A percentile compares a stretch with the other conserved stretches of the same genome.
Evolutionary conservation across 1,139 yeast genomes (phyloP).

Genomic region (Saccharomyces hybrid): DNA sequence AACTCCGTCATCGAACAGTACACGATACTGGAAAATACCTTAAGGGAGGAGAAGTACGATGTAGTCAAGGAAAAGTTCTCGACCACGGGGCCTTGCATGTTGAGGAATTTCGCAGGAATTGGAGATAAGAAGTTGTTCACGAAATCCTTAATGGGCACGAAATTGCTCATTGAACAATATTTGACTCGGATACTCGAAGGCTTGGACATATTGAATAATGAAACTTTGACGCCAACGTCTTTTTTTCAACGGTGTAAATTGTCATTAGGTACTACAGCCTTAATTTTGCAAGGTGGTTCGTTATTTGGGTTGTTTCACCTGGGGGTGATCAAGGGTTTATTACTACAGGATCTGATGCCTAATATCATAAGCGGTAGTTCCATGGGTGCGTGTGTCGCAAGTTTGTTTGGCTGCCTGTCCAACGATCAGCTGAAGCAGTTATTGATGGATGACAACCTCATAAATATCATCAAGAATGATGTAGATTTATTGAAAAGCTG

Average conservation of each 20-base stretch:
- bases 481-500: slow-evolving; percentile 38
- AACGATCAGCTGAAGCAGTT: slow-evolving; percentile 31
- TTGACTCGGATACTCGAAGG: slow-evolving; percentile 68
- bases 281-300: slow-evolving; percentile 89
- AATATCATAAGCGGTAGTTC: slow-evolving; percentile 85
- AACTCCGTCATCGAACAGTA: slow-evolving; percentile 69
- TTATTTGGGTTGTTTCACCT: slow-evolving; percentile 87
- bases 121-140: slow-evolving; percentile 73
- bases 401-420: slow-evolving; percentile 66
- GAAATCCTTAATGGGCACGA: slow-evolving; percentile 82
- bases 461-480: slow-evolving; percentile 35
- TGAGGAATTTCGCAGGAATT: slow-evolving; percentile 88
- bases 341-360: slow-evolving; percentile 69
- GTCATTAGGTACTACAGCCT: slow-evolving; percentile 83
- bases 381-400: slow-evolving; percentile 89
- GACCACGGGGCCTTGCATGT: slow-evolving; percentile 55
- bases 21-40: slow-evolving; percentile 53
- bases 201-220: slow-evolving; percentile 44
- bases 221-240: slow-evolving; percentile 53
- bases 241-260: slow-evolving; percentile 88
- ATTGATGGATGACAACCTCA: slow-evolving; percentile 27
- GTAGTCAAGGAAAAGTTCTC: slow-evolving; percentile 62
- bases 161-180: slow-evolving; percentile 79
- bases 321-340: slow-evolving; percentile 81
- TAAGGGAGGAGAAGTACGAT: slow-evolving; percentile 51